Evolutionary conservation across 2,329 filamentous ascomycete genomes (phyloP), one percentile per base, ranked within the genome.

Genomic region (Fusarium nygamai): DNA sequence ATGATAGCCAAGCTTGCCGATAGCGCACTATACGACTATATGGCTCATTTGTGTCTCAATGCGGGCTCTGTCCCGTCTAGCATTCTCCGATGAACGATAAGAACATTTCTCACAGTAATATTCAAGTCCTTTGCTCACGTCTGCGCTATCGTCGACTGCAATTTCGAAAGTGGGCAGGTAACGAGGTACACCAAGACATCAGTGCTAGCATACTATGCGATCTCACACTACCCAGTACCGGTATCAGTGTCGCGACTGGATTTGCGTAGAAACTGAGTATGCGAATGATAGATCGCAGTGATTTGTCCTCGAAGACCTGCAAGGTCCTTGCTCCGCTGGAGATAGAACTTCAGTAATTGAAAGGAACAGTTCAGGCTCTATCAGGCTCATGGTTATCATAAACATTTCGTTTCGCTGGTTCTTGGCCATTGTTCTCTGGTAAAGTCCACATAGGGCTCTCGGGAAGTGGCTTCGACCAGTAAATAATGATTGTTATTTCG

Each of bases 31-130:
- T 19, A 9, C 24, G 5, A 27, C 12, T 13, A 20, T 6, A 20
- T 20, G 8, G 19, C 44, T 20, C 17, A 4, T 27, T 29, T 3
- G 3, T 10, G 6, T 20, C 12, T 47, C 19, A 9, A 17, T 10
- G 8, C 5, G 17, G 10, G 2, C 8, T 29, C 19, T 29, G 0
- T 5, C 5, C 19, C 12, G 12, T 29, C 24, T 46, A 20, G 3
- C 3, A 20, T 46, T 27, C 19, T 27, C 11, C 20, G 0, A 20
- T 4, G 3, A 14, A 20, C 8, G 1, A 27, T 6, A 36, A 1
- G 17, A 36, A 36, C 3, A n/a, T 4, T 36, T 38, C 17, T 38
- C 17, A 20, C 17, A 38, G 36, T 14, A 29, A 20, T 8, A 29
- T 12, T 8, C 12, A 29, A 20, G 13, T 3, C 19, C 19, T 20